Evolutionary conservation across 352 stramenopile genomes (phyloP), one percentile per base, ranked within the genome.

Genomic region (Phytophthora megakarya): DNA sequence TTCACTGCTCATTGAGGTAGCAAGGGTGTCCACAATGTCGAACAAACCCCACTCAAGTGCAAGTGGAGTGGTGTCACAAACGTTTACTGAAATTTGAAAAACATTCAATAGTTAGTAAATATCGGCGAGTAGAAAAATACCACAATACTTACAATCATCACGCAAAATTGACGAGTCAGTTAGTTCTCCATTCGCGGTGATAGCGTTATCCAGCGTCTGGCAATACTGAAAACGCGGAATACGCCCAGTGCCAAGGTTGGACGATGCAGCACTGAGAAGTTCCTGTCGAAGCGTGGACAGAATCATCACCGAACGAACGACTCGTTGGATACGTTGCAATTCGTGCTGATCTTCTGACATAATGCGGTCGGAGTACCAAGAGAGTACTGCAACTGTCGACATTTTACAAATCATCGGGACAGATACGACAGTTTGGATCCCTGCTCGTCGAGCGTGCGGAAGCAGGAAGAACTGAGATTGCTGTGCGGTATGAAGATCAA

Each of bases 391-490:
- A 30, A 94, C 75, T 0, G 84, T 84, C 22, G 83, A 87, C 74
- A 94, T 84, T 58, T 92, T 94, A 61, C 81, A 88, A 38, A 94
- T 83, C 85, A 94, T 92, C 0, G 85, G 85, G 5, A 88, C 80
- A 4, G 83, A 90, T 15, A 94, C 70, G 8, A 90, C 61, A 0
- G 82, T 89, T 40, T 89, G 77, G 15, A 94, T 65, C 1, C 80
- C 80, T 13, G 85, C 85, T 39, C 72, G 76, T 39, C 85, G 78
- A 18, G 85, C 83, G 19, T 91, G 79, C 0, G 85, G 85, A 9
- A 89, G 67, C 25, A 94, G 62, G 49, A 94, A 94, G 61, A 90
- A 90, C 18, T 90, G 78, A 3, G 70, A 80, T 51, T 94, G 85
- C 39, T 80, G 70, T 0, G 66, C 72, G 8, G 61, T 61, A 28